These are phyloP conservation scores for Exserohilum rostratum DNA, from an alignment of 2,329 filamentous ascomycete species.

Conservation along the genomic window DNA sequence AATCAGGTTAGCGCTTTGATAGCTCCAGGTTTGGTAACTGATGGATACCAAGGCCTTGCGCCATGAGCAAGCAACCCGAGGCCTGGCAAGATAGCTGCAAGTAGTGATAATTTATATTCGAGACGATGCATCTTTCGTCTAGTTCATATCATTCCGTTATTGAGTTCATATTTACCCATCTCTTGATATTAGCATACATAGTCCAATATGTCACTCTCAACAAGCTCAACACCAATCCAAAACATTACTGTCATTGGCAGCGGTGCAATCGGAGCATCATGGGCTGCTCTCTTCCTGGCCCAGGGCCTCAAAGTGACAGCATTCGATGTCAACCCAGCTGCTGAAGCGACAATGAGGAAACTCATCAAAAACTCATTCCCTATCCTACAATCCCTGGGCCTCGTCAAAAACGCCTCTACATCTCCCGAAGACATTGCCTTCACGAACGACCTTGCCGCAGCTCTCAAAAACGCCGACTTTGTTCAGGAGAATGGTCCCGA, in stretches of 20 bases:
- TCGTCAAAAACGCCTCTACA: not conserved
- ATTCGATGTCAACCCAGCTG: conserved; percentile 50
- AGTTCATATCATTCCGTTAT: too few relatives aligned
- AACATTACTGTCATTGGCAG: conserved; percentile 45
- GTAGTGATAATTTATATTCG: not conserved
- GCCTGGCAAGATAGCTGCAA: not conserved
- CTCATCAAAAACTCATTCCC: not conserved
- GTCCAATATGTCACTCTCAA: not conserved
- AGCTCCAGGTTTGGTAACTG: not conserved
- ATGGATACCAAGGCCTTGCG: not conserved
- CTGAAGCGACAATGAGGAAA: conserved; percentile 23
- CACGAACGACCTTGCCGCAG: not conserved
- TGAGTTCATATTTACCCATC: not conserved
- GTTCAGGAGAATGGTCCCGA: conserved; percentile 49
- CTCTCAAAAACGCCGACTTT: conserved; percentile 6
- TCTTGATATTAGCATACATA: not conserved
- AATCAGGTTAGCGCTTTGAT: not conserved
- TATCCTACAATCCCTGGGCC: not conserved
- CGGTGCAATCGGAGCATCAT: conserved; percentile 51
- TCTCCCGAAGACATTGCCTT: not conserved
- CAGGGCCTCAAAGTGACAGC: conserved; percentile 50
- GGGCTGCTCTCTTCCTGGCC: conserved; percentile 51
- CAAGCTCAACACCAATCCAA: conserved; percentile 1
- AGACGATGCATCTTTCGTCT: not conserved
- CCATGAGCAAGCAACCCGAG: not conserved